Conservation (phyloP, 768 basidiomycete species). For the Boletus tomentosulus region DNA sequence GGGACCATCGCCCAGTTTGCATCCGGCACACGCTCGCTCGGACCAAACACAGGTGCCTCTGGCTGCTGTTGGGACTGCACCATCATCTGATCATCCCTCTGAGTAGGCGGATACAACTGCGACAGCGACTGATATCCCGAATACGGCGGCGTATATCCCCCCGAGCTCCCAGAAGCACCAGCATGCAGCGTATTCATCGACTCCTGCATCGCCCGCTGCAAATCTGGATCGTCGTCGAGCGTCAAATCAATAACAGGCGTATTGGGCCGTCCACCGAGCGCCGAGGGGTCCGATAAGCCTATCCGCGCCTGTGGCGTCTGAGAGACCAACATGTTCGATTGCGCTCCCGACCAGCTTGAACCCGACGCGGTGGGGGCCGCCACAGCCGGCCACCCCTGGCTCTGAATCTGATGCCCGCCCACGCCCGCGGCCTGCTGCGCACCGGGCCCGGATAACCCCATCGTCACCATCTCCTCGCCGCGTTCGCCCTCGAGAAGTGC, state of each 20-base stretch:
- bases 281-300: slow-evolving; percentile 1
- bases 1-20: slow-evolving; percentile 69
- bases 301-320: neutral
- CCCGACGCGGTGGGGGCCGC: neutral
- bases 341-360: slow-evolving; percentile 3
- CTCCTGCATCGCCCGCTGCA: slow-evolving; percentile 49
- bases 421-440: neutral
- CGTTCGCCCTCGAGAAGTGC: slow-evolving; percentile 52
- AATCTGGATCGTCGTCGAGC: slow-evolving; percentile 50
- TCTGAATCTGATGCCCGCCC: slow-evolving; percentile 6
- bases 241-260: slow-evolving; percentile 57
- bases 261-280: slow-evolving; percentile 20
- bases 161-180: slow-evolving; percentile 14
- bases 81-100: slow-evolving; percentile 45
- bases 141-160: slow-evolving; percentile 11
- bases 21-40: slow-evolving; percentile 58
- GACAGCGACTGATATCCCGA: slow-evolving; percentile 10
- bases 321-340: neutral
- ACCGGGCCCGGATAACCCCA: neutral
- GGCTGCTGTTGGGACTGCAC: slow-evolving; percentile 34
- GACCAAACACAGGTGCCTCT: slow-evolving; percentile 45
- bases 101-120: slow-evolving; percentile 27
- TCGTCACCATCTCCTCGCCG: slow-evolving; percentile 29
- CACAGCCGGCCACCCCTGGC: slow-evolving; percentile 6
- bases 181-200: slow-evolving; percentile 41